A percentile compares a stretch with the other conserved stretches of the same genome.
These are phyloP conservation scores for Bretschneidera sinensis DNA, from an alignment of 345 rosid species.

Conservation along the genomic window DNA sequence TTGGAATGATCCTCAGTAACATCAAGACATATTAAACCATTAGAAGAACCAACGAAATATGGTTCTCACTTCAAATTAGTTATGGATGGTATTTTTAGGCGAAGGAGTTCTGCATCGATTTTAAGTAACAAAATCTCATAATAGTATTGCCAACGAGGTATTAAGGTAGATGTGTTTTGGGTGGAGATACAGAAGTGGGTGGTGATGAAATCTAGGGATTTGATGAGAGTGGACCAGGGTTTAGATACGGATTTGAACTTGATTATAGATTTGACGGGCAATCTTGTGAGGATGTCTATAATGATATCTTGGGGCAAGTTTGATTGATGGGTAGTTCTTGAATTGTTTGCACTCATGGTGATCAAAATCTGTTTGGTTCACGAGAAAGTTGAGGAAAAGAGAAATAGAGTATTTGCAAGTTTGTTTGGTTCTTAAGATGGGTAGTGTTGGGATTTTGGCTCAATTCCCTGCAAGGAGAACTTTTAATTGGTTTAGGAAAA, in stretches of 20 bases:
- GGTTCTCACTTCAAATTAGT: slow-evolving; percentile 12
- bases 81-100: slow-evolving; percentile 8
- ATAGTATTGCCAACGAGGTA: neutral
- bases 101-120: neutral
- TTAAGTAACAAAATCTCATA: neutral
- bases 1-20: slow-evolving; percentile 15
- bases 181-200: slow-evolving; percentile 19
- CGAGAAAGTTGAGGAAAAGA: too few species aligned
- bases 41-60: slow-evolving; percentile 23
- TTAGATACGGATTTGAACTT: slow-evolving; percentile 31
- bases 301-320: neutral
- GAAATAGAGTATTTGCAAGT: too few species aligned
- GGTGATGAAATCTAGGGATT: slow-evolving; percentile 17
- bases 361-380: too few species aligned
- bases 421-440: too few species aligned
- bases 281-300: slow-evolving; percentile 18
- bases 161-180: too few species aligned
- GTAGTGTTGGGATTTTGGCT: too few species aligned
- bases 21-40: slow-evolving; percentile 29
- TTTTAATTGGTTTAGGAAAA: too few species aligned
- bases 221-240: slow-evolving; percentile 19
- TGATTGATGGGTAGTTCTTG: too few species aligned
- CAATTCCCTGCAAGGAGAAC: too few species aligned
- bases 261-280: slow-evolving; percentile 24
- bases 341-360: too few species aligned